Conservation (phyloP, 1,284 basidiomycete genomes). For the Sporisorium iseilematis-ciliati region DNA sequence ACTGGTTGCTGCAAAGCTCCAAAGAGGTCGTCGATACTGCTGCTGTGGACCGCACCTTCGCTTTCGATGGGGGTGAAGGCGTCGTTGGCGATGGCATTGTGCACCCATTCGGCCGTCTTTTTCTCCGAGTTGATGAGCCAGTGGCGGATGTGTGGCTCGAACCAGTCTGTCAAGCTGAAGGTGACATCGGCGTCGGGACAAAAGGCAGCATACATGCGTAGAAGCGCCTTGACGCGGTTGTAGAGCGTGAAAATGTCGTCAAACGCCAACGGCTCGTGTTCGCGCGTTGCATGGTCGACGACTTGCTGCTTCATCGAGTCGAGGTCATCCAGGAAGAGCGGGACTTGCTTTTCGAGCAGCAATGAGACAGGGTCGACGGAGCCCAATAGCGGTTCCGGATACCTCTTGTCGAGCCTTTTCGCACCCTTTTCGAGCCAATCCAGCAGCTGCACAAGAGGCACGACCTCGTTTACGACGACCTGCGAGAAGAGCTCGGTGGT, state of each 20-base stretch:
- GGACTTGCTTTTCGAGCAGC: slow-evolving; percentile 80
- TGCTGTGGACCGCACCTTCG: slow-evolving; percentile 86
- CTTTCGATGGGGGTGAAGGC: slow-evolving; percentile 73
- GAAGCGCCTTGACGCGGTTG: slow-evolving; percentile 78
- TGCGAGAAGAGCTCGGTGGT: slow-evolving; percentile 74
- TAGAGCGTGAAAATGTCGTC: slow-evolving; percentile 87
- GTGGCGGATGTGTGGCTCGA: slow-evolving; percentile 86
- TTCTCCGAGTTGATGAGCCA: slow-evolving; percentile 91
- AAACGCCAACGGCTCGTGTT: slow-evolving; percentile 54
- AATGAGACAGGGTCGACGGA: slow-evolving; percentile 75
- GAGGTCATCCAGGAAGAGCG: slow-evolving; percentile 82
- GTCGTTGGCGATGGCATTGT: slow-evolving; percentile 62
- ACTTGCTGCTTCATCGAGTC: slow-evolving; percentile 66
- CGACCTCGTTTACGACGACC: slow-evolving; percentile 80
- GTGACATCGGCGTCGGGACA: slow-evolving; percentile 74
- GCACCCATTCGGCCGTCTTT: slow-evolving; percentile 93
- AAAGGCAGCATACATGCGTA: slow-evolving; percentile 85
- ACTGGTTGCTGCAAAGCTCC: slow-evolving; percentile 92
- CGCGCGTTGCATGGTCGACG: slow-evolving; percentile 55
- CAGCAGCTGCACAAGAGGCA: slow-evolving; percentile 80
- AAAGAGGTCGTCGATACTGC: slow-evolving; percentile 95
- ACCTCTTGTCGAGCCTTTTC: slow-evolving; percentile 85
- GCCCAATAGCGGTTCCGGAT: slow-evolving; percentile 81
- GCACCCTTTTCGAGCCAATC: slow-evolving; percentile 88
- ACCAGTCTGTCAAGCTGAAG: slow-evolving; percentile 74